Evolutionary conservation across 1,139 yeast species (phyloP), one percentile per base, ranked within the genome.

Genomic region (Arxiozyma telluris): DNA sequence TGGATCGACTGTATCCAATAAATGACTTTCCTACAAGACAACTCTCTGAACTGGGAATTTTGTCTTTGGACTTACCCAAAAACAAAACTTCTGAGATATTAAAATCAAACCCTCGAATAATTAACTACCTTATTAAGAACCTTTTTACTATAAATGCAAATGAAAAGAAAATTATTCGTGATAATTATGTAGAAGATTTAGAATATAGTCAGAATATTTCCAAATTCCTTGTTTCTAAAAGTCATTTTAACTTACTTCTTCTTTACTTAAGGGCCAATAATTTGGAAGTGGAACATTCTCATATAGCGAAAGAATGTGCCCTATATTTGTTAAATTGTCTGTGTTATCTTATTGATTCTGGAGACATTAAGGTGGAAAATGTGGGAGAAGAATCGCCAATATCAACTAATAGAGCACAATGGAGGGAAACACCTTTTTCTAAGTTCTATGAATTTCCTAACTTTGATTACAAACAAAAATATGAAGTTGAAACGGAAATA

Each of bases 71-170:
- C 3, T 39, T 64, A n/a, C 58, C 57, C 22, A 56, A 61, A 42
- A 46, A 51, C 17, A 23, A 46, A 17, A 21, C n/a, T 5, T 44
- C 22, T 18, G 43, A 52, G 0, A 41, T 60, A 18, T 12, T 64
- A 1, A 34, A 21, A n/a, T 39, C 53, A 3, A 60, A 61, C 46
- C 64, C 64, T 17, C 58, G 50, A 22, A 47, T 62, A 15, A 55
- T 59, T 1, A 57, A 62, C 49, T 60, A 52, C 50, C 52, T 62
- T 1, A 34, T 65, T 8, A 62, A 61, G 41, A 53, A 47, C 41
- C 27, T 56, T 41, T 50, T 48, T 30, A 12, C n/a, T 22, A 12
- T 46, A 15, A 27, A 17, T 4, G 50, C 27, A 21, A 27, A 41
- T 15, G 39, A 34, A 34, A 11, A 34, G 17, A 15, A 34, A 34